A percentile compares a stretch with the other conserved stretches of the same genome.
These are phyloP conservation scores for thale cress (Arabidopsis thaliana) DNA, from an alignment of 345 rosid species.

Conservation along the genomic window TAIR10.1 NC_003075.7:6709501-6710000, in stretches of 20 bases:
- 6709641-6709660: slow-evolving; percentile 99
- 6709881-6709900: slow-evolving; percentile 94
- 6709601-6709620: slow-evolving; percentile 29
- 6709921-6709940: slow-evolving; percentile 18
- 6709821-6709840: slow-evolving; percentile 94
- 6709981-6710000: slow-evolving; percentile 8
- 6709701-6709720: slow-evolving; percentile 91
- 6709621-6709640: slow-evolving; percentile 92
- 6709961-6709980: neutral
- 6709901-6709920: slow-evolving; percentile 25
- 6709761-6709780: slow-evolving; percentile 33
- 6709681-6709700: slow-evolving; percentile 56
- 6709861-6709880: slow-evolving; percentile 71
- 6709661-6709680: slow-evolving; percentile 70
- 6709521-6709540: slow-evolving; percentile 29
- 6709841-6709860: slow-evolving; percentile 78
- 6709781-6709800: slow-evolving; percentile 38
- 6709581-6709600: neutral
- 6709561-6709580: neutral
- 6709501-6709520: slow-evolving; percentile 20
- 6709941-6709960: slow-evolving; percentile 7
- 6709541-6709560: neutral
- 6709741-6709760: slow-evolving; percentile 53
- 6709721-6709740: slow-evolving; percentile 99
- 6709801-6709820: slow-evolving; percentile 98